These are phyloP conservation scores for Blastocystis sp. DNA, from an alignment of 352 stramenopile species.

Conservation along the genomic window DNA sequence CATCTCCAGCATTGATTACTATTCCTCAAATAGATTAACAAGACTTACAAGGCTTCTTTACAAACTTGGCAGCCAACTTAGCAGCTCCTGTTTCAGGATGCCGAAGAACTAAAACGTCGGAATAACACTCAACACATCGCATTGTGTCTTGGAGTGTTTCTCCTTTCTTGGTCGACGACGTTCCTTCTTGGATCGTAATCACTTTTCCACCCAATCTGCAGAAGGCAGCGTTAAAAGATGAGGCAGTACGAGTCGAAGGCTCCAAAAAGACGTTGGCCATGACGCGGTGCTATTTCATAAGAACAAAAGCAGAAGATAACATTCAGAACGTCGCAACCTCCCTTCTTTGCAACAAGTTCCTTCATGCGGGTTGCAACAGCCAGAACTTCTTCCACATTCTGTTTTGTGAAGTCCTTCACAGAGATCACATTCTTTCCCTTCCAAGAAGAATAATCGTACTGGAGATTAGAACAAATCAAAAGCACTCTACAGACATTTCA, in stretches of 20 bases:
- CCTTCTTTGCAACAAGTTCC: slow-evolving; percentile 68
- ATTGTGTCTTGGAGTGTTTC: slow-evolving; percentile 96
- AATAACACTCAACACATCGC: slow-evolving; percentile 90
- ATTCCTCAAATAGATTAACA: slow-evolving; percentile 69
- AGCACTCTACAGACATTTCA: neutral
- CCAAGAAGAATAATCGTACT: slow-evolving; percentile 69
- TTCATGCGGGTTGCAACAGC: slow-evolving; percentile 68
- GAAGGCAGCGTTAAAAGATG: slow-evolving; percentile 95
- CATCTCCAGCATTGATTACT: slow-evolving; percentile 78
- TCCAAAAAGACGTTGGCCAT: slow-evolving; percentile 96
- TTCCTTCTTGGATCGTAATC: slow-evolving; percentile 85
- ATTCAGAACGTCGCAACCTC: slow-evolving; percentile 60
- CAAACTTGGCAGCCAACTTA: slow-evolving; percentile 75
- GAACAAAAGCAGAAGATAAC: slow-evolving; percentile 32
- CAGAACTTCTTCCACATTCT: slow-evolving; percentile 69
- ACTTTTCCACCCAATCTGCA: slow-evolving; percentile 89
- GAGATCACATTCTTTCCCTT: slow-evolving; percentile 71
- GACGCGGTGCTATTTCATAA: slow-evolving; percentile 75
- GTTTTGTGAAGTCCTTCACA: slow-evolving; percentile 70
- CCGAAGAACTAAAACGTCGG: slow-evolving; percentile 88
- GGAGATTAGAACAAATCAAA: neutral
- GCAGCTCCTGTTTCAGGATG: slow-evolving; percentile 86
- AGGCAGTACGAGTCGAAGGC: slow-evolving; percentile 92
- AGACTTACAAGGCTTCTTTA: slow-evolving; percentile 86
- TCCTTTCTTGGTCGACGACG: slow-evolving; percentile 92